These are phyloP conservation scores for Boletus vinaceobasis DNA, from an alignment of 768 basidiomycete species.

Conservation along the genomic window DNA sequence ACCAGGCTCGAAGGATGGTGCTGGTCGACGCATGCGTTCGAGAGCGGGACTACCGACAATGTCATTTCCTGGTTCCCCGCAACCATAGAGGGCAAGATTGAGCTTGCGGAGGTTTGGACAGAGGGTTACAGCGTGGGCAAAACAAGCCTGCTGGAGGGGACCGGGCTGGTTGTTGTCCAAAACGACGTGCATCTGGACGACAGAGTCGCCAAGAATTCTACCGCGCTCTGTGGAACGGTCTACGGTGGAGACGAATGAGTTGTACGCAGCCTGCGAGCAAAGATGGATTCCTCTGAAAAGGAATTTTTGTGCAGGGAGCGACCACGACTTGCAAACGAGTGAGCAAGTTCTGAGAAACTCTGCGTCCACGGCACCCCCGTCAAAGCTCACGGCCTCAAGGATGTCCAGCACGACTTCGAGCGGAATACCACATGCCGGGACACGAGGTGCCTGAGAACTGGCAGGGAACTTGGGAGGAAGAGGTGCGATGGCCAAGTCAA, in stretches of 20 bases:
- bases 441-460: slow-evolving; percentile 15
- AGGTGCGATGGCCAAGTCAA: slow-evolving; percentile 34
- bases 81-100: slow-evolving; percentile 57
- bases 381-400: slow-evolving; percentile 53
- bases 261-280: slow-evolving; percentile 49
- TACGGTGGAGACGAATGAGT: slow-evolving; percentile 52
- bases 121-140: slow-evolving; percentile 53
- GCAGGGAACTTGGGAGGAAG: slow-evolving; percentile 20
- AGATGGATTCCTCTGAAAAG: slow-evolving; percentile 59
- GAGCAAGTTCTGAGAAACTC: slow-evolving; percentile 50
- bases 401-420: slow-evolving; percentile 62
- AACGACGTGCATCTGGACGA: slow-evolving; percentile 51
- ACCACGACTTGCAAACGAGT: slow-evolving; percentile 68
- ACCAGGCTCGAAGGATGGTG: slow-evolving; percentile 51
- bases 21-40: slow-evolving; percentile 46
- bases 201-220: slow-evolving; percentile 48
- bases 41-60: slow-evolving; percentile 46
- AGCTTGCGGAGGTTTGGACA: slow-evolving; percentile 61
- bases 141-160: slow-evolving; percentile 50
- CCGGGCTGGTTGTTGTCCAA: slow-evolving; percentile 69
- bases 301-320: slow-evolving; percentile 57
- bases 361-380: slow-evolving; percentile 35
- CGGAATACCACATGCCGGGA: slow-evolving; percentile 42
- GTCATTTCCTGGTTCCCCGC: slow-evolving; percentile 47
- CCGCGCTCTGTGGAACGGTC: slow-evolving; percentile 46